Evolutionary conservation across 2,329 filamentous ascomycete species (phyloP).

Genomic region (Cryphonectria naterciae): DNA sequence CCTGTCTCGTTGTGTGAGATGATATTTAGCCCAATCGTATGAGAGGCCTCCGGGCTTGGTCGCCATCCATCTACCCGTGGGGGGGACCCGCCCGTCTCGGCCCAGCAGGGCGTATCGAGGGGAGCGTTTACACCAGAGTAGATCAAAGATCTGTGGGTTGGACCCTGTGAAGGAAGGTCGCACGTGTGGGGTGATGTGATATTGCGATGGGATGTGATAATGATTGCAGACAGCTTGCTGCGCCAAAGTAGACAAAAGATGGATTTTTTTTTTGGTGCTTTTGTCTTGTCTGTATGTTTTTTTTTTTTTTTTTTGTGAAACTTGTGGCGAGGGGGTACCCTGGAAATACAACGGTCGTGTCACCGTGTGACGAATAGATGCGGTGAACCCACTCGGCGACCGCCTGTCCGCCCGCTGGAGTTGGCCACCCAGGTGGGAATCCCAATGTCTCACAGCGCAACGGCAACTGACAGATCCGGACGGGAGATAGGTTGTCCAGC

Average conservation of each 20-base stretch:
- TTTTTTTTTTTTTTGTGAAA: no score
- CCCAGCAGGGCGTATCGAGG: no score
- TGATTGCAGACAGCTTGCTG: not conserved
- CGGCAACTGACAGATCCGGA: not conserved
- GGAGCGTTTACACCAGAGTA: no score
- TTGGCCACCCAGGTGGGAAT: not conserved
- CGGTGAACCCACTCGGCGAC: not conserved
- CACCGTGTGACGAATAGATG: slow-evolving; percentile 1
- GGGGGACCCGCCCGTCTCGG: no score
- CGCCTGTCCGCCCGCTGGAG: not conserved
- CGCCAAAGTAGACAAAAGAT: not conserved
- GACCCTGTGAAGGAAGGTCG: not conserved
- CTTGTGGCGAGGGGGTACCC: no score
- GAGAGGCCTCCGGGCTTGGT: not conserved
- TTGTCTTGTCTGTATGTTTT: no score
- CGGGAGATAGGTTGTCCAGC: not conserved
- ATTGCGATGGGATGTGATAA: not conserved
- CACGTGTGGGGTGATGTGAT: not conserved
- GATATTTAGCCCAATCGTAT: not conserved
- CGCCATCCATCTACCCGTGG: not conserved
- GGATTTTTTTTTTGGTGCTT: not conserved
- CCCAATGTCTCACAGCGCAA: not conserved
- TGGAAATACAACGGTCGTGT: not conserved
- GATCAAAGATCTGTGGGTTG: not conserved
- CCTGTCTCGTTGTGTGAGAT: no score